Percentiles rank a stretch among this genome's conserved stretches.
Conservation (phyloP, 228 moss, liverwort and hornwort genomes). For the Sphagnum magellanicum region DNA sequence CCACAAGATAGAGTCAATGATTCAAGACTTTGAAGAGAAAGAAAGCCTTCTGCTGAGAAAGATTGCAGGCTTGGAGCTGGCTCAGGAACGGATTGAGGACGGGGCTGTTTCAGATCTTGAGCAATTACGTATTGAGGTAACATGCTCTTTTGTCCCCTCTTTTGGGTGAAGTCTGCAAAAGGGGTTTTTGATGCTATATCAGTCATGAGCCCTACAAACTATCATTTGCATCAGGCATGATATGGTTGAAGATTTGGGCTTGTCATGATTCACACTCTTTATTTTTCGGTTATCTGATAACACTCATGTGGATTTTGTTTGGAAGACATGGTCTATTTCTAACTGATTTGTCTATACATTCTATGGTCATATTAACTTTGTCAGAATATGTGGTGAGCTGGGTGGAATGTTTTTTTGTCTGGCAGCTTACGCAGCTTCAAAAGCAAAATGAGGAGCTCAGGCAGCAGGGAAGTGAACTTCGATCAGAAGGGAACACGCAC, state of each 20-base stretch:
- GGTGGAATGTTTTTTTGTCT: conserved; percentile 7
- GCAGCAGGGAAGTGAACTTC: conserved; percentile 63
- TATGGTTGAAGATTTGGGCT: neutral
- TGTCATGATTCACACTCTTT: neutral
- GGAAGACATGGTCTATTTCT: neutral
- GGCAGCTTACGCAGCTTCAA: conserved; percentile 76
- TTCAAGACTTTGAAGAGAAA: conserved; percentile 57
- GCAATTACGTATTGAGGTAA: conserved; percentile 81
- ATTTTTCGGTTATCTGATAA: neutral
- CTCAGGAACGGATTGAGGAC: conserved; percentile 72
- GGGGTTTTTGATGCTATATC: neutral
- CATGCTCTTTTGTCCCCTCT: too few relatives aligned
- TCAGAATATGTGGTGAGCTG: too few relatives aligned
- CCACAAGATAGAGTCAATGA: conserved; percentile 50
- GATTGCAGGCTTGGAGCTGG: conserved; percentile 78
- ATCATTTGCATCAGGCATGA: neutral
- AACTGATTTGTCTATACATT: too few relatives aligned
- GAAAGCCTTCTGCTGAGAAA: conserved; percentile 63
- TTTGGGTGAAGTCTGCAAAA: neutral
- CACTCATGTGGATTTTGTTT: neutral
- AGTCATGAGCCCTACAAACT: too few relatives aligned
- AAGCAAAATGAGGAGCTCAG: conserved; percentile 65
- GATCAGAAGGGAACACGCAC: conserved; percentile 69
- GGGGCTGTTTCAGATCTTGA: conserved; percentile 77
- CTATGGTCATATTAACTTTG: too few relatives aligned